These are phyloP conservation scores for Hemerocallis citrina DNA, from an alignment of 106 monocot species.

Conservation along the genomic window DNA sequence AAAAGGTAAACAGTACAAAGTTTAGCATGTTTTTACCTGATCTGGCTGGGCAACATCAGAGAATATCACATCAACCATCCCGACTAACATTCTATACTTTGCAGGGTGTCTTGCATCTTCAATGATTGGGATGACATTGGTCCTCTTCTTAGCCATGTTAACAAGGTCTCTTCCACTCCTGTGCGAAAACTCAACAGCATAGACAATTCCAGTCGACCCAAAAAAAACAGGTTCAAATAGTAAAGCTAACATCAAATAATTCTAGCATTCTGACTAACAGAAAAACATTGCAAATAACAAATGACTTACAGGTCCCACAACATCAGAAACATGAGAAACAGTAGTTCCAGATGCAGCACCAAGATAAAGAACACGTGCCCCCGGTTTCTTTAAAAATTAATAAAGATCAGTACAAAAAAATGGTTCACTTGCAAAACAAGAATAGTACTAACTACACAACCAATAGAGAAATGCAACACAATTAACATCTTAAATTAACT, in stretches of 20 bases:
- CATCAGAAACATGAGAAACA: conserved; percentile 93
- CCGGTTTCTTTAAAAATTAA: too few species aligned
- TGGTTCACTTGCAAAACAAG: too few species aligned
- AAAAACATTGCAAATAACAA: neutral
- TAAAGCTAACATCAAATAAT: neutral
- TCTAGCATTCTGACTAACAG: neutral
- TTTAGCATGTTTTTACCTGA: too few species aligned
- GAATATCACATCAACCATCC: conserved; percentile 99
- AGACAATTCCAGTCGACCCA: conserved; percentile 82
- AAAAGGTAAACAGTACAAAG: too few species aligned
- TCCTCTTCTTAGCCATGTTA: conserved; percentile 96
- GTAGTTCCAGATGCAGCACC: conserved; percentile 97
- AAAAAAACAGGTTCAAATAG: neutral
- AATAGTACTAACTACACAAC: too few species aligned
- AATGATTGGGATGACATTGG: conserved; percentile 94
- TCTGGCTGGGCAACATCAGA: conserved; percentile 99
- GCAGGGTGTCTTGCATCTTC: conserved; percentile 99
- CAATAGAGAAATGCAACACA: too few species aligned
- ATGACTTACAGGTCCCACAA: conserved; percentile 88
- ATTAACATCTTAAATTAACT: too few species aligned
- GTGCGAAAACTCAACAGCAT: conserved; percentile 96
- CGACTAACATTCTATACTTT: conserved; percentile 88
- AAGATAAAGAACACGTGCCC: conserved; percentile 75
- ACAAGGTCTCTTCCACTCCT: conserved; percentile 97
- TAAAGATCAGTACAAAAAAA: too few species aligned